Percentiles rank a stretch among this genome's conserved stretches.
phyloP scores from a whole-genome alignment of 116 monocot genomes.

The Thalassia testudinum region DNA sequence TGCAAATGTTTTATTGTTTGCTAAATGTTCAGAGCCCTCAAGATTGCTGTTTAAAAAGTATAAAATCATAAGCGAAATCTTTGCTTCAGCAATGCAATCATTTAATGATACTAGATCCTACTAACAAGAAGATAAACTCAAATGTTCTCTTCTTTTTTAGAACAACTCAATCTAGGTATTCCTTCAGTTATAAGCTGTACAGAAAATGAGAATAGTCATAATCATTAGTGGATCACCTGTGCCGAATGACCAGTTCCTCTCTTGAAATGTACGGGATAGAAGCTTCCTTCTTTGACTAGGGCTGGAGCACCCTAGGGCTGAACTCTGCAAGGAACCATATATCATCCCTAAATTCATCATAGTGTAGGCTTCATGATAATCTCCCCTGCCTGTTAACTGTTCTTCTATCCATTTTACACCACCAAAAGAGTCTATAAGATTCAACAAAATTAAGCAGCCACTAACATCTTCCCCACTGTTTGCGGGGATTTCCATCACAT shows the following conservation, averaged over 20 bases:
- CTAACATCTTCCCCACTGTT: conserved; percentile 54
- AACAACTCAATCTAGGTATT: too few species aligned
- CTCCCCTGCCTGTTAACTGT: conserved; percentile 44
- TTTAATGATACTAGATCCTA: too few species aligned
- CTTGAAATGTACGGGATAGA: conserved; percentile 48
- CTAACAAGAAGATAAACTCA: too few species aligned
- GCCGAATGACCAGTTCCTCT: conserved; percentile 38
- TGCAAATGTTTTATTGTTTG: too few species aligned
- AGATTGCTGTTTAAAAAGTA: too few species aligned
- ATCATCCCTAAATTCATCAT: conserved; percentile 77
- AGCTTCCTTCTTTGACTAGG: conserved; percentile 61
- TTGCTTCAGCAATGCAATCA: too few species aligned
- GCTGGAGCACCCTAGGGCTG: conserved; percentile 31
- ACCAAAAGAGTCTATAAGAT: conserved; percentile 61
- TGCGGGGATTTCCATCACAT: conserved; percentile 48
- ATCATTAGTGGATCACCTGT: conserved; percentile 58
- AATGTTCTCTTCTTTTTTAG: too few species aligned
- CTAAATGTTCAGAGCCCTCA: too few species aligned
- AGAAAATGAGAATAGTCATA: too few species aligned
- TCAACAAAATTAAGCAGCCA: conserved; percentile 63
- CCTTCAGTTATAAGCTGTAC: too few species aligned
- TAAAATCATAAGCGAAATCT: too few species aligned
- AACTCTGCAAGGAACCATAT: conserved; percentile 67
- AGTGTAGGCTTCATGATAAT: conserved; percentile 49
- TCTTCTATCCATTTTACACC: conserved; percentile 74